phyloP scores from a whole-genome alignment of 1,284 basidiomycete species.

The Agroathelia rolfsii region DNA sequence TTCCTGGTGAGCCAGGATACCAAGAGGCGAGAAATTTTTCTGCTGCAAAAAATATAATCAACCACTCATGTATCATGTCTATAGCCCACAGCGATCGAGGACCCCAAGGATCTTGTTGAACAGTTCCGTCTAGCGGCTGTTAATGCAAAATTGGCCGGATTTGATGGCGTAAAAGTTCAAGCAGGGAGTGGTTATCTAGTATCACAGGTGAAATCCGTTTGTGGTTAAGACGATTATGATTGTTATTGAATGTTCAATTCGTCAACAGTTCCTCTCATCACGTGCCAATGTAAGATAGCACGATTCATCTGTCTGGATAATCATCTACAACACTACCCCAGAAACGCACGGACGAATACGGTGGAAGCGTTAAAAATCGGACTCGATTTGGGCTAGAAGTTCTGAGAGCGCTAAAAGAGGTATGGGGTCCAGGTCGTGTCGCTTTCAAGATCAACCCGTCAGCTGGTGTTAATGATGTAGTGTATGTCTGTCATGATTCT shows the following conservation, averaged over 20 bases:
- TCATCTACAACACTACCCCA: too few species aligned
- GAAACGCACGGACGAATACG: slow-evolving; percentile 50
- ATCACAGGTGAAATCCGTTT: too few species aligned
- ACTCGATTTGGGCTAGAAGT: slow-evolving; percentile 43
- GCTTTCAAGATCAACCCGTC: slow-evolving; percentile 42
- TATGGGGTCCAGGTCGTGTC: slow-evolving; percentile 38
- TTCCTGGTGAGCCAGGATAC: slow-evolving; percentile 25
- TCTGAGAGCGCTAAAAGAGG: slow-evolving; percentile 33
- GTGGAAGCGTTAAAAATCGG: slow-evolving; percentile 48
- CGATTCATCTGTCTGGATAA: too few species aligned
- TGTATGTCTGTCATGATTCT: too few species aligned
- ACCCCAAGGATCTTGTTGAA: slow-evolving; percentile 29
- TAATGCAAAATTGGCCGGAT: slow-evolving; percentile 49
- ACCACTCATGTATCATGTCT: neutral
- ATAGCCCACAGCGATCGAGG: slow-evolving; percentile 33
- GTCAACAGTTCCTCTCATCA: slow-evolving; percentile 35
- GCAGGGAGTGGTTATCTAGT: too few species aligned
- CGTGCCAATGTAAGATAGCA: too few species aligned
- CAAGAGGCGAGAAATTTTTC: too few species aligned
- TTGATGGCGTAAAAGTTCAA: slow-evolving; percentile 54
- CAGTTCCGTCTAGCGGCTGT: slow-evolving; percentile 41
- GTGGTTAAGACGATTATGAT: too few species aligned
- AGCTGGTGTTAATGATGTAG: slow-evolving; percentile 36
- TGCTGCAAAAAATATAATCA: too few species aligned
- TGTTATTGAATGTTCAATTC: too few species aligned